Percentiles rank a stretch among this genome's conserved stretches.
Conservation (phyloP, 1,284 basidiomycete genomes). For the Pyrrhoderma lamaoense region DNA sequence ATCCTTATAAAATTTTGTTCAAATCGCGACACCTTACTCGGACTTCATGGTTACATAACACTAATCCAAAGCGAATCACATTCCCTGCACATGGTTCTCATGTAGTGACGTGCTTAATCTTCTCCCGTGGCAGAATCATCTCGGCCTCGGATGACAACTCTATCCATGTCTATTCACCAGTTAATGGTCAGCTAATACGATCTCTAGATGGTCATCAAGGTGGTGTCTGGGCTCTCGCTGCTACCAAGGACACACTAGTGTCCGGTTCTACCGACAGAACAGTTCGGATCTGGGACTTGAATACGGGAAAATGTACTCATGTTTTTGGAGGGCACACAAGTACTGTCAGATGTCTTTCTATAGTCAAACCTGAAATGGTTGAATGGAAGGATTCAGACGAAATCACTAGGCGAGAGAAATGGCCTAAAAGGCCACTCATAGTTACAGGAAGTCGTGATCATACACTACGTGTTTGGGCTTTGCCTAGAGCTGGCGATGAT, state of each 20-base stretch:
- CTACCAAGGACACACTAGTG: conserved; percentile 80
- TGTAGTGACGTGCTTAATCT: conserved; percentile 90
- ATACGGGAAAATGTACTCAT: conserved; percentile 75
- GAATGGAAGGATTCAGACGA: conserved; percentile 59
- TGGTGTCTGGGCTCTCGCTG: conserved; percentile 90
- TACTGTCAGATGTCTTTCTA: conserved; percentile 86
- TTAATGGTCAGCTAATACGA: conserved; percentile 66
- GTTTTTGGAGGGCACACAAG: conserved; percentile 91
- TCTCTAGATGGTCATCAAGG: conserved; percentile 87
- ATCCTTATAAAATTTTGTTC: conserved; percentile 83
- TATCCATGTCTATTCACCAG: conserved; percentile 85
- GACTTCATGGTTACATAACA: conserved; percentile 68
- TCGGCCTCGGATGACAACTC: conserved; percentile 92
- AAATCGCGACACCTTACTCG: conserved; percentile 76
- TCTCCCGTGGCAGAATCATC: conserved; percentile 89
- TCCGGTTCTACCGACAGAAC: conserved; percentile 93
- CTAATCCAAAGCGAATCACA: conserved; percentile 66
- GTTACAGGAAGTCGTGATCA: conserved; percentile 92
- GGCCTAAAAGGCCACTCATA: conserved; percentile 82
- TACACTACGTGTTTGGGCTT: conserved; percentile 83
- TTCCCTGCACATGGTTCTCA: conserved; percentile 84
- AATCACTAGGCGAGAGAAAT: conserved; percentile 56
- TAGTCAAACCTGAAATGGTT: conserved; percentile 80
- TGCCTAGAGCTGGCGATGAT: conserved; percentile 72
- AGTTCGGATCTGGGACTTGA: conserved; percentile 88